Percentiles rank a stretch among this genome's conserved stretches.
phyloP scores from a whole-genome alignment of 345 rosid species.

The Leavenworthia alabamica region DNA sequence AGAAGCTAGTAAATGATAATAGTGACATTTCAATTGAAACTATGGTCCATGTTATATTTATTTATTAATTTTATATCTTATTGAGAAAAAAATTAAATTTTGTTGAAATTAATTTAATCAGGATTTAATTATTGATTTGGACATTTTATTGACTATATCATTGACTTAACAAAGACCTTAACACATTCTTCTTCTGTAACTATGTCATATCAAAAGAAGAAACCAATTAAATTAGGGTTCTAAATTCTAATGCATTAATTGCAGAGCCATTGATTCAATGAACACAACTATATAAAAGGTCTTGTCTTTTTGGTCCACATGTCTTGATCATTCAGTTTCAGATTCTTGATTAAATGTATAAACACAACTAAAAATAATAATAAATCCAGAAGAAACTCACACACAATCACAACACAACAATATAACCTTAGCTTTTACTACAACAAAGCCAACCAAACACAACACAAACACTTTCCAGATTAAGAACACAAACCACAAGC shows the following conservation, averaged over 20 bases:
- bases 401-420: slow-evolving; percentile 42
- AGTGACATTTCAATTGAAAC: slow-evolving; percentile 32
- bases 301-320: slow-evolving; percentile 19
- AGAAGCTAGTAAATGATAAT: slow-evolving; percentile 29
- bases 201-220: neutral
- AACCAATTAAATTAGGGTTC: slow-evolving; percentile 1
- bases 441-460: slow-evolving; percentile 24
- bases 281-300: slow-evolving; percentile 4
- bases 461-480: slow-evolving; percentile 26
- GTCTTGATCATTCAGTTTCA: slow-evolving; percentile 21
- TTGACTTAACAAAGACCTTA: slow-evolving; percentile 19
- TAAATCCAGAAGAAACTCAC: slow-evolving; percentile 36
- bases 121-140: slow-evolving; percentile 13
- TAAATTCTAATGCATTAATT: slow-evolving; percentile 6
- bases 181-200: slow-evolving; percentile 12
- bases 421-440: slow-evolving; percentile 29
- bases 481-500: too few species aligned
- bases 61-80: slow-evolving; percentile 4
- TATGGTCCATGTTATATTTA: slow-evolving; percentile 23
- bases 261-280: neutral
- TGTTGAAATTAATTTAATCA: neutral
- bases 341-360: slow-evolving; percentile 16
- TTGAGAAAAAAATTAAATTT: slow-evolving; percentile 10
- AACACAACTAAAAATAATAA: slow-evolving; percentile 15
- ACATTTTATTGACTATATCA: slow-evolving; percentile 10